A percentile compares a stretch with the other conserved stretches of the same genome.
These are phyloP conservation scores for Venturia oleaginea DNA, from an alignment of 2,329 filamentous ascomycete species.

Conservation along the genomic window DNA sequence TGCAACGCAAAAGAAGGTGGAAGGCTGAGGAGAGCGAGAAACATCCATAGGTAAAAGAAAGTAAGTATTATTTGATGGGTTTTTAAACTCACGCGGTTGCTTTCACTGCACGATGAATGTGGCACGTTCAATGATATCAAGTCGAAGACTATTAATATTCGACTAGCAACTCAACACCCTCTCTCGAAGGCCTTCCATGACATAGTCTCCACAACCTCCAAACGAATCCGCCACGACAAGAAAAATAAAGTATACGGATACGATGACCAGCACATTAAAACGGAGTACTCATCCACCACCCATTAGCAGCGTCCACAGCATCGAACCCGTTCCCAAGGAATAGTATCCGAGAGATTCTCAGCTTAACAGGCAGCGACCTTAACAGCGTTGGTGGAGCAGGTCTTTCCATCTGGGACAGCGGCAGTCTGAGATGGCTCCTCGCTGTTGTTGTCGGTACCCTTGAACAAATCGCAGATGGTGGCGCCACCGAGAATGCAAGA, in stretches of 20 bases:
- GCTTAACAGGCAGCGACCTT: neutral
- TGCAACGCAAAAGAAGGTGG: no score
- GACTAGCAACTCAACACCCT: neutral
- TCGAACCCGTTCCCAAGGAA: no score
- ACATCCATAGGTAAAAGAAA: no score
- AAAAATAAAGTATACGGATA: neutral
- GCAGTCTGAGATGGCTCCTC: constrained; percentile 24
- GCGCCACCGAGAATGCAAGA: constrained; percentile 16
- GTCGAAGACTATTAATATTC: neutral
- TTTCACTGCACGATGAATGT: no score
- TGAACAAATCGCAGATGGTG: constrained; percentile 18
- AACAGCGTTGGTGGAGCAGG: constrained; percentile 20
- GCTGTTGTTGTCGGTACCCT: constrained; percentile 21
- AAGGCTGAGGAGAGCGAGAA: no score
- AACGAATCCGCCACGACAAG: neutral
- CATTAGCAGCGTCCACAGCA: neutral
- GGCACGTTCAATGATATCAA: neutral
- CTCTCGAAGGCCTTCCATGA: neutral
- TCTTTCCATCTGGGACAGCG: constrained; percentile 22
- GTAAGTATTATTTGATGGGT: no score
- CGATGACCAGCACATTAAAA: neutral
- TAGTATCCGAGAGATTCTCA: neutral
- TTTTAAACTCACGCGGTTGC: no score
- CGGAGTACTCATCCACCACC: neutral
- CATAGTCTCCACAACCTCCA: neutral